Evolutionary conservation across 768 basidiomycete species (phyloP).

Genomic region (Boletus rubescentipes): DNA sequence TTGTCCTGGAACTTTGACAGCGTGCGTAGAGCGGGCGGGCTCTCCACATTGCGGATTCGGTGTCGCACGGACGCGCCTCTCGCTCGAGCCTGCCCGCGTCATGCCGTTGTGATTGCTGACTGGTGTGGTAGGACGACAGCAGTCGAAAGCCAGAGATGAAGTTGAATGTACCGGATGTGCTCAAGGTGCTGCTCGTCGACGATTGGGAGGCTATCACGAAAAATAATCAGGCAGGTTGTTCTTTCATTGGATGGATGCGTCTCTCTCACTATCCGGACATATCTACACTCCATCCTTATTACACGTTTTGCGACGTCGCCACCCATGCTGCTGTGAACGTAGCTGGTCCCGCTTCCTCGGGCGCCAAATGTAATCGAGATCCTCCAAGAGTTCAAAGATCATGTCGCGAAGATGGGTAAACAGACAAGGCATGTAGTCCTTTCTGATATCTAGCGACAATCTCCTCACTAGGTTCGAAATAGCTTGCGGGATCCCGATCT

Average conservation of each 20-base stretch:
- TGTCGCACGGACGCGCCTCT: neutral
- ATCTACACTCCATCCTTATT: neutral
- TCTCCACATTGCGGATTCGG: neutral
- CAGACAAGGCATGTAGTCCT: constrained; percentile 44
- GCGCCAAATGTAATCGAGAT: constrained; percentile 75
- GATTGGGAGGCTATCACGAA: constrained; percentile 99
- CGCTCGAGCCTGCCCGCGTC: neutral
- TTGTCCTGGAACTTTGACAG: constrained; percentile 1
- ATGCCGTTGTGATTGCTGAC: neutral
- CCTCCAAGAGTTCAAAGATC: constrained; percentile 71
- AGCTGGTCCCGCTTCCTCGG: constrained; percentile 86
- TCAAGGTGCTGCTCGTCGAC: constrained; percentile 89
- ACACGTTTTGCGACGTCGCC: neutral
- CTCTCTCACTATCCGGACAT: neutral
- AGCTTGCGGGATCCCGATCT: constrained; percentile 70
- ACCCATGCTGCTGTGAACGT: neutral
- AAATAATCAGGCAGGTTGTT: constrained; percentile 70
- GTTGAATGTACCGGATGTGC: constrained; percentile 82
- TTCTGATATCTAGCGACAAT: neutral
- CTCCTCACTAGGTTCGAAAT: neutral
- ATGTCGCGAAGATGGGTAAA: constrained; percentile 50
- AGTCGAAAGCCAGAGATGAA: constrained; percentile 86
- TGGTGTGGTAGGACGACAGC: constrained; percentile 60
- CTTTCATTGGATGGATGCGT: neutral
- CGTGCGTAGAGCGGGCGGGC: neutral